A percentile compares a stretch with the other conserved stretches of the same genome.
Evolutionary conservation across 768 basidiomycete genomes (phyloP).

Genomic region (Kwoniella bestiolae): DNA sequence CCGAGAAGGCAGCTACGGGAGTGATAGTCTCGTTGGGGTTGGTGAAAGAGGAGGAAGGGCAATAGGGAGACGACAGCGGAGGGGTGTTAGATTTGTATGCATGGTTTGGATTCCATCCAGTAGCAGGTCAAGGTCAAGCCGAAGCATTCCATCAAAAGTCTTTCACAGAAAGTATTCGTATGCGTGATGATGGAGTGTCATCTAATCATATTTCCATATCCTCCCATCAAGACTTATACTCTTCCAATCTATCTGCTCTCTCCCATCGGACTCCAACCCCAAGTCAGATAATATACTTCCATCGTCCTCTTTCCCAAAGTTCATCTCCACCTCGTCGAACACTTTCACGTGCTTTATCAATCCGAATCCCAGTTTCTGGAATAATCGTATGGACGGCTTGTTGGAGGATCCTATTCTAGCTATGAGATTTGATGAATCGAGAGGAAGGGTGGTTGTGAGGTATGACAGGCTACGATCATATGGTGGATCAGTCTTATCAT

Average conservation of each 20-base stretch:
- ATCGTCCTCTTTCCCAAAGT: conserved; percentile 52
- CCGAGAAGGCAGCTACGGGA: conserved; percentile 73
- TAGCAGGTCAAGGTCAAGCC: not conserved
- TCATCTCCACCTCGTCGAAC: conserved; percentile 84
- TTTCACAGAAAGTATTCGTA: too few species aligned
- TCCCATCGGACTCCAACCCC: not conserved
- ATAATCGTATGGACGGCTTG: conserved; percentile 70
- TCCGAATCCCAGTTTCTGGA: conserved; percentile 75
- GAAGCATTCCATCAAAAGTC: not conserved
- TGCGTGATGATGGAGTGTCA: too few species aligned
- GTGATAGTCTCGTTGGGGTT: conserved; percentile 76
- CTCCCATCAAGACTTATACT: conserved; percentile 22
- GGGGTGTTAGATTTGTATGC: conserved; percentile 5
- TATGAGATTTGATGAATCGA: conserved; percentile 63
- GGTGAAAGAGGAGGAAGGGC: conserved; percentile 64
- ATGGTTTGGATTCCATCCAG: conserved; percentile 8
- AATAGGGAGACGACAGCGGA: not conserved
- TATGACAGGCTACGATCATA: conserved; percentile 61
- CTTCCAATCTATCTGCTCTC: conserved; percentile 14
- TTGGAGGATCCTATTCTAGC: conserved; percentile 75
- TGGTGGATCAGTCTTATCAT: too few species aligned
- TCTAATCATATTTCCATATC: conserved; percentile 33
- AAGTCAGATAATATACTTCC: not conserved
- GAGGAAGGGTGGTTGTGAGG: conserved; percentile 50
- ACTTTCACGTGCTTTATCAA: conserved; percentile 71